A percentile compares a stretch with the other conserved stretches of the same genome.
Conservation (phyloP, 805 yeast genomes). For the Suhomyces tanzawaensis region DNA sequence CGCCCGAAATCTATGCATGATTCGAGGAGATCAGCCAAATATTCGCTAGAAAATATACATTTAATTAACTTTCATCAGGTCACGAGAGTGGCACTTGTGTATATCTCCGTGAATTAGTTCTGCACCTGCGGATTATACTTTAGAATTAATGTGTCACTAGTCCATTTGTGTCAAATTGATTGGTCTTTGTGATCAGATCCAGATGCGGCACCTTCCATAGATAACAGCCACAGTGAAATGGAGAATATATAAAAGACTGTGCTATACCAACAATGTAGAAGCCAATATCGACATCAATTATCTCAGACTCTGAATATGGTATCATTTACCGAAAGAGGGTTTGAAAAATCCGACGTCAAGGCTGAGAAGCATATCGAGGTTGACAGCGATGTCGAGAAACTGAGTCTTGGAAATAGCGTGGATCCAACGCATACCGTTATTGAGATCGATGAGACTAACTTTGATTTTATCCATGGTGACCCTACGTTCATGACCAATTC, state of each 20-base stretch:
- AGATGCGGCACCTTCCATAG: too few species aligned
- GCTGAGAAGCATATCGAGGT: conserved; percentile 1
- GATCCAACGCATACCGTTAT: conserved; percentile 11
- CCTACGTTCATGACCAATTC: conserved; percentile 15
- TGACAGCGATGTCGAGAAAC: conserved; percentile 7
- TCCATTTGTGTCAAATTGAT: too few species aligned
- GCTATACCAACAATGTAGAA: neutral
- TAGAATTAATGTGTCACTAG: too few species aligned
- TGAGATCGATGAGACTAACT: conserved; percentile 11
- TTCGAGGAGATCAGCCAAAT: too few species aligned
- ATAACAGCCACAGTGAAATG: neutral
- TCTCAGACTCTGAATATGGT: neutral
- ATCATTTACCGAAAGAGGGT: neutral
- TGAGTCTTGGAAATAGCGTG: conserved; percentile 12
- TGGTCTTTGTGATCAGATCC: too few species aligned
- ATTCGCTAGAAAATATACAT: too few species aligned
- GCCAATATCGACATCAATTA: neutral
- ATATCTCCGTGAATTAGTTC: too few species aligned
- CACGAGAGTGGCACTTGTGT: too few species aligned
- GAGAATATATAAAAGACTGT: neutral
- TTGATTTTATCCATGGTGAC: conserved; percentile 14
- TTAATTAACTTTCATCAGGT: too few species aligned
- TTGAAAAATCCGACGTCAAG: neutral
- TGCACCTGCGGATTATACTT: too few species aligned
- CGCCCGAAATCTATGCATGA: too few species aligned